These are phyloP conservation scores for Lipomyces spencermartinsiae DNA, from an alignment of 805 yeast genomes.

Conservation along the genomic window DNA sequence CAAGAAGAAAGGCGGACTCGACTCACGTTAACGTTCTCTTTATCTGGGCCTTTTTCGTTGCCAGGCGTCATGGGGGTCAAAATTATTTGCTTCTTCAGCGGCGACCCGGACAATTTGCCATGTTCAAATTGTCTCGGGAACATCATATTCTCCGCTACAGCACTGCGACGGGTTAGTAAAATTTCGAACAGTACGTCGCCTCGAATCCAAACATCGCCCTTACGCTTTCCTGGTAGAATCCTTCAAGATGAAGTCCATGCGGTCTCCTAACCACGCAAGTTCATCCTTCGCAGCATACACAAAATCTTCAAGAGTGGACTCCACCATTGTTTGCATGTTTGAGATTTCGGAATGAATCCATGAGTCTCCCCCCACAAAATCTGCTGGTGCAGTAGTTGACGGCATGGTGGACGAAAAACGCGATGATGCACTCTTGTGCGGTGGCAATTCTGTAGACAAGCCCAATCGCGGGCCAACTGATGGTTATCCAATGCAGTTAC, in stretches of 20 bases:
- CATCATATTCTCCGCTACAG: not conserved
- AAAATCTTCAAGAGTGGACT: slow-evolving; percentile 25
- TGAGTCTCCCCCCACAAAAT: slow-evolving; percentile 20
- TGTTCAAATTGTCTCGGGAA: not conserved
- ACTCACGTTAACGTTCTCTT: slow-evolving; percentile 7
- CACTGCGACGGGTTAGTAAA: not conserved
- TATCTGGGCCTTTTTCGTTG: slow-evolving; percentile 5
- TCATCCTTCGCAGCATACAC: slow-evolving; percentile 37
- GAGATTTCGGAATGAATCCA: slow-evolving; percentile 34
- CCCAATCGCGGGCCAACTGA: not conserved
- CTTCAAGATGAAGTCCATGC: slow-evolving; percentile 24
- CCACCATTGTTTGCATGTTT: slow-evolving; percentile 18
- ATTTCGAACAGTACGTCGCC: not conserved
- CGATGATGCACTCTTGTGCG: not conserved
- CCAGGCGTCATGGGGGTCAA: not conserved
- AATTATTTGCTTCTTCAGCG: not conserved
- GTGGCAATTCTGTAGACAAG: not conserved
- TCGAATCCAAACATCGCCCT: not conserved
- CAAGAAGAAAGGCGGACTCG: not conserved
- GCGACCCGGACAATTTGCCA: not conserved
- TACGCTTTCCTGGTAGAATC: not conserved
- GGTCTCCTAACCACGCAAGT: slow-evolving; percentile 35
- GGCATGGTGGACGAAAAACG: not conserved
- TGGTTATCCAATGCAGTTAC: not conserved
- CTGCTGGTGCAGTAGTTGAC: not conserved